phyloP scores from a whole-genome alignment of 1,284 basidiomycete genomes.

The Fomitopsis betulina region DNA sequence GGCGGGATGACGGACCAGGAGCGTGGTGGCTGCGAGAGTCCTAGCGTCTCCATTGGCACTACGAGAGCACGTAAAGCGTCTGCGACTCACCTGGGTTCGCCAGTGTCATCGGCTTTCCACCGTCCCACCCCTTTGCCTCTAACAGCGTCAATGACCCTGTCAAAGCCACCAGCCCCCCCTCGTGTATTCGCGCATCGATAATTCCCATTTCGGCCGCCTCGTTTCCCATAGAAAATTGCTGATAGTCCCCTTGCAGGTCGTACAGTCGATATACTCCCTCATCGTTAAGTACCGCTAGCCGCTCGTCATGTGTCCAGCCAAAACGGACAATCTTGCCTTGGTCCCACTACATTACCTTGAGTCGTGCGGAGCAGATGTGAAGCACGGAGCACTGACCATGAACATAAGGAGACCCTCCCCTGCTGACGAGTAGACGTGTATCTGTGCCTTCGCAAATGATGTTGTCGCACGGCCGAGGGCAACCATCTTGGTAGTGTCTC shows the following conservation, averaged over 20 bases:
- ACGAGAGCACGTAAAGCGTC: neutral
- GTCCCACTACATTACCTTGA: conserved; percentile 62
- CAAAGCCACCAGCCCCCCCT: conserved; percentile 83
- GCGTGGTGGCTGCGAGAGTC: conserved; percentile 70
- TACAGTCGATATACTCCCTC: conserved; percentile 91
- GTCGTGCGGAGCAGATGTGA: conserved; percentile 7
- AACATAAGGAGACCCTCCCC: conserved; percentile 63
- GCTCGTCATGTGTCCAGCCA: conserved; percentile 81
- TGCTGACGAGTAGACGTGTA: conserved; percentile 72
- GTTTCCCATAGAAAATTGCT: conserved; percentile 78
- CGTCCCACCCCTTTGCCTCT: conserved; percentile 85
- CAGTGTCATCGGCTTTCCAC: conserved; percentile 61
- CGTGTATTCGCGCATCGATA: conserved; percentile 81
- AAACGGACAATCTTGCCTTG: conserved; percentile 76
- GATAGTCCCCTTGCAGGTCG: conserved; percentile 82
- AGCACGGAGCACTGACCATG: conserved; percentile 54
- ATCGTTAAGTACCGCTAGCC: conserved; percentile 84
- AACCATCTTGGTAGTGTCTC: conserved; percentile 81
- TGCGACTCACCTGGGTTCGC: conserved; percentile 63
- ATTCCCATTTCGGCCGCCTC: conserved; percentile 87
- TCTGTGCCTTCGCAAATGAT: conserved; percentile 68
- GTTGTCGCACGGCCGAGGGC: conserved; percentile 63
- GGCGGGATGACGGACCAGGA: conserved; percentile 87
- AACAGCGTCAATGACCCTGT: conserved; percentile 75
- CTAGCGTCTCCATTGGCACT: conserved; percentile 30